Evolutionary conservation across 108 stramenopile genomes (phyloP).

Genomic region (Skeletonema menzelii): DNA sequence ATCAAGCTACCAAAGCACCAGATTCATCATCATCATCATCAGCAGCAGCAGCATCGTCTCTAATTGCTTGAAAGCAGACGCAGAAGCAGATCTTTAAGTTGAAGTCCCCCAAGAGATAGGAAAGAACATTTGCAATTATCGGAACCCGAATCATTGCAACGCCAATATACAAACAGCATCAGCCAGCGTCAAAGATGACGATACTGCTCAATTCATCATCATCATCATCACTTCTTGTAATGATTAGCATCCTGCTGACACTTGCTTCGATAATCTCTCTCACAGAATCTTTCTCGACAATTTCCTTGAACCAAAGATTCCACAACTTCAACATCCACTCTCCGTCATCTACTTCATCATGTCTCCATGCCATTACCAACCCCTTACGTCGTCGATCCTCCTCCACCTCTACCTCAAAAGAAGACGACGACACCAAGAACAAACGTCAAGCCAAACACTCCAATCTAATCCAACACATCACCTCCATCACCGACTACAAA

Average conservation of each 20-base stretch:
- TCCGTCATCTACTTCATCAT: neutral
- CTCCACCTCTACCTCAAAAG: neutral
- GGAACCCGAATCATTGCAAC: neutral
- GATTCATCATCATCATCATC: no score
- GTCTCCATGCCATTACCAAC: neutral
- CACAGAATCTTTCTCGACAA: neutral
- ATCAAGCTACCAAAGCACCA: no score
- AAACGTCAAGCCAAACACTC: neutral
- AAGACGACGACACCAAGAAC: neutral
- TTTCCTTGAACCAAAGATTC: neutral
- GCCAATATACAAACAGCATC: neutral
- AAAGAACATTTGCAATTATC: neutral
- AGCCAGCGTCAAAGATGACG: neutral
- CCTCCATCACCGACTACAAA: slow-evolving; percentile 16
- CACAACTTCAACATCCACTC: no score
- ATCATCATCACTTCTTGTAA: neutral
- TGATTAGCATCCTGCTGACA: neutral
- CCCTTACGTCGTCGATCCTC: neutral
- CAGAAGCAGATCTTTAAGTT: neutral
- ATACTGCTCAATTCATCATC: neutral
- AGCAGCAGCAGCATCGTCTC: no score
- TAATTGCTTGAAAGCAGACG: no score
- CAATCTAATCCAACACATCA: neutral
- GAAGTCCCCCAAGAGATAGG: no score
- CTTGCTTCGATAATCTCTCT: neutral